These are phyloP conservation scores for Claviceps sorghi DNA, from an alignment of 2,329 filamentous ascomycete species.

Conservation along the genomic window DNA sequence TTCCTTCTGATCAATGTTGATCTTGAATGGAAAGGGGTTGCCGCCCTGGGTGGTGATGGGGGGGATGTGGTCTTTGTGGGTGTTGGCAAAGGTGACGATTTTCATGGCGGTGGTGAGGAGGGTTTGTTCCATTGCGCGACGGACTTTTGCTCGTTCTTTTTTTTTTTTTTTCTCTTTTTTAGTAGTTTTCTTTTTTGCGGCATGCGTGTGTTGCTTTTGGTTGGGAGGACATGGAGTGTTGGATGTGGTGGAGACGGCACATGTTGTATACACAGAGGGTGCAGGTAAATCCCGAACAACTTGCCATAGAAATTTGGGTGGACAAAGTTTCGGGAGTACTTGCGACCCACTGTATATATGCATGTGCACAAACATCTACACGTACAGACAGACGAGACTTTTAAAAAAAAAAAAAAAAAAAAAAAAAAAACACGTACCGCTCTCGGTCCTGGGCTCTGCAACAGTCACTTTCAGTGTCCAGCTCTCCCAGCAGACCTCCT, in stretches of 20 bases:
- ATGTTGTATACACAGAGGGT: too few relatives aligned
- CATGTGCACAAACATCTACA: too few relatives aligned
- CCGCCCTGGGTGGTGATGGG: conserved; percentile 88
- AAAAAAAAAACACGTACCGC: conserved; percentile 49
- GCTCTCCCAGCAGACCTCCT: conserved; percentile 92
- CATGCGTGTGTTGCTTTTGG: background rate
- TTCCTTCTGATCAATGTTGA: conserved; percentile 71
- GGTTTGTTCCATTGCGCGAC: conserved; percentile 79
- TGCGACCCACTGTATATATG: too few relatives aligned
- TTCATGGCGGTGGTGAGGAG: conserved; percentile 79
- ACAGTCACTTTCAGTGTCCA: conserved; percentile 94
- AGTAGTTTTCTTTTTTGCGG: too few relatives aligned
- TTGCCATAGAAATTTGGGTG: too few relatives aligned
- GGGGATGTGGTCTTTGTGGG: conserved; percentile 89
- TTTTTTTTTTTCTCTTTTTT: background rate
- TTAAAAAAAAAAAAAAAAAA: too few relatives aligned
- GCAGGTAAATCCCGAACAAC: too few relatives aligned
- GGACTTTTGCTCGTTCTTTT: conserved; percentile 71
- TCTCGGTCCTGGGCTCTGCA: conserved; percentile 75
- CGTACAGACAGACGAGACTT: too few relatives aligned
- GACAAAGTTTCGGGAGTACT: too few relatives aligned
- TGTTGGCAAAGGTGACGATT: conserved; percentile 74
- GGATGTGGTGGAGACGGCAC: too few relatives aligned
- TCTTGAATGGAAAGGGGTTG: conserved; percentile 92
- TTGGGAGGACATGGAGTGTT: background rate